These are phyloP conservation scores for Leucaena leucocephala DNA, from an alignment of 306 rosid genomes.

Conservation along the genomic window DNA sequence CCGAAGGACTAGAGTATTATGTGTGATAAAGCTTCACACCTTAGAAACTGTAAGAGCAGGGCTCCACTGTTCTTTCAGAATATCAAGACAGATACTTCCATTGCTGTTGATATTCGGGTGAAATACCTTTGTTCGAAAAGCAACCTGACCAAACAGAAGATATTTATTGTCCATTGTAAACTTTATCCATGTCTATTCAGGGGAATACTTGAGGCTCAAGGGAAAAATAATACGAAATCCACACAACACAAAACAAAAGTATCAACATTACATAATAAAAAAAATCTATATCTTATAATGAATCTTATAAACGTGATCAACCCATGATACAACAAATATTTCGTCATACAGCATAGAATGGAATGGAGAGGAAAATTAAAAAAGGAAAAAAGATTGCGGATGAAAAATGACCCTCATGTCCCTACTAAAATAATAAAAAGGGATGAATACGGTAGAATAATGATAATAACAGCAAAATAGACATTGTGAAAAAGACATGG, in stretches of 20 bases:
- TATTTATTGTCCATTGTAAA: background rate
- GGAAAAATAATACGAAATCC: background rate
- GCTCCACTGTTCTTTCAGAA: conserved; percentile 52
- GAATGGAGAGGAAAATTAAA: background rate
- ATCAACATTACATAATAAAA: background rate
- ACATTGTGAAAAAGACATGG: background rate
- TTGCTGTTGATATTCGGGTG: conserved; percentile 67
- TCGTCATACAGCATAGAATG: background rate
- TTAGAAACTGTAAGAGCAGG: conserved; percentile 51
- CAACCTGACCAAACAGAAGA: conserved; percentile 44
- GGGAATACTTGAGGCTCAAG: background rate
- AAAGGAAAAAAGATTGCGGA: background rate
- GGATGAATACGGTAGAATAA: background rate
- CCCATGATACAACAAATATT: background rate
- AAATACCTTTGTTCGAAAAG: conserved; percentile 58
- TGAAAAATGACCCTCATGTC: background rate
- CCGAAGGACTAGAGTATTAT: background rate
- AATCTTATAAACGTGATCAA: background rate
- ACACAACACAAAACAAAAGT: background rate
- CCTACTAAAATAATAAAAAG: background rate
- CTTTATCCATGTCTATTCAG: background rate
- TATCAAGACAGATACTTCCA: conserved; percentile 62
- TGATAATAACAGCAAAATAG: background rate
- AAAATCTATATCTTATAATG: background rate
- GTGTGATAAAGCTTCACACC: conserved; percentile 22